Conservation (phyloP, 2,329 filamentous ascomycete genomes). For the Fusarium verticillioides region DNA sequence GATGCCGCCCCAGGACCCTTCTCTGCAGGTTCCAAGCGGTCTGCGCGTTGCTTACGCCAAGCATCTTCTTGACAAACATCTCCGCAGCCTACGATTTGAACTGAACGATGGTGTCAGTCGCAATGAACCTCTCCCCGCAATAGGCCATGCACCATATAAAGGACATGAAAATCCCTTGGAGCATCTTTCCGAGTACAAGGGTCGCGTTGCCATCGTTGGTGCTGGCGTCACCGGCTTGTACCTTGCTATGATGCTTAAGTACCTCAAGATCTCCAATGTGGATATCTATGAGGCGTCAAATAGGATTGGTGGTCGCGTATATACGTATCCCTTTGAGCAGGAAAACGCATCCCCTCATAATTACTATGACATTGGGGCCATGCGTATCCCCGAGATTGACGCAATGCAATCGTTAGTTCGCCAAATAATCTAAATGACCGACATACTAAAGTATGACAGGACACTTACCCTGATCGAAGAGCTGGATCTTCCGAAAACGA, state of each 20-base stretch:
- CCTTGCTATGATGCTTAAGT: conserved; percentile 31
- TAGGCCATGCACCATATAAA: neutral
- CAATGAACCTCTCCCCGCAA: neutral
- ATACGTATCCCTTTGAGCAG: conserved; percentile 3
- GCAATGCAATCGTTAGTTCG: conserved; percentile 13
- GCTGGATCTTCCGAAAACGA: neutral
- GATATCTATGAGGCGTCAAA: conserved; percentile 27
- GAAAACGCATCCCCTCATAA: conserved; percentile 12
- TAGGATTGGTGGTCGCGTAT: conserved; percentile 13
- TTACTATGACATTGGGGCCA: conserved; percentile 31
- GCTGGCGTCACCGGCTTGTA: conserved; percentile 27
- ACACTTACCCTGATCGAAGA: conserved; percentile 7
- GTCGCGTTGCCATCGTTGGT: conserved; percentile 21
- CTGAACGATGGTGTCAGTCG: neutral
- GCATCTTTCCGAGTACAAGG: neutral
- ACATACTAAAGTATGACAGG: neutral
- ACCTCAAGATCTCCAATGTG: conserved; percentile 10
- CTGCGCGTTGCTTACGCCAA: conserved; percentile 7
- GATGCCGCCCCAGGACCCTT: neutral
- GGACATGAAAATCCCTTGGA: neutral
- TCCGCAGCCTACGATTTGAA: neutral
- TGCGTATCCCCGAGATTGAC: conserved; percentile 28
- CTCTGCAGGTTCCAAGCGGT: neutral
- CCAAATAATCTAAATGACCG: no score
- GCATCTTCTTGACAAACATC: neutral